Evolutionary conservation across 192 early-diverging fungal species (phyloP), one percentile per base, ranked within the genome.

Genomic region (Entomortierella parvispora): DNA sequence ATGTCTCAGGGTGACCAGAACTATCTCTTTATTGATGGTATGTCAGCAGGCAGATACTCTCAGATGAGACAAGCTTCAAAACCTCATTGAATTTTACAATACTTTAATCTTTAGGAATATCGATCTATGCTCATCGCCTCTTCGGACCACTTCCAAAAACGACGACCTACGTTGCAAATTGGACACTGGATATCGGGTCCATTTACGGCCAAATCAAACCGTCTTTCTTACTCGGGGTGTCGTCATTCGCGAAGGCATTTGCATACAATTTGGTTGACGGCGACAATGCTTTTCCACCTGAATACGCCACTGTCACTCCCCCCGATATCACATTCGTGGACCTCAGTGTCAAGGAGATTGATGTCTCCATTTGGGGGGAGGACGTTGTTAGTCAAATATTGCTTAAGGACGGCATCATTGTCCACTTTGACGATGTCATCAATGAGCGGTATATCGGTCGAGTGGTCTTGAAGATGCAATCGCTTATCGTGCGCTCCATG

Each of bases 141-240:
- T 93, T 88, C 63, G 93, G 92, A 5, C 91, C 89, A 2, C 65
- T 82, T 5, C 93, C 93, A 17, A 85, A 86, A 40, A 87, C 70
- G 18, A 61, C 81, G 2, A 87, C 87, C 5, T 94, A 92, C 71
- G 87, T 90, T 8, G 84, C 85, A 31, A 89, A 92, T 71, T 92
- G 90, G 88, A 83, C 86, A 12, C 69, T 93, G 32, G 82, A 85
- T 52, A 65, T 88, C 34, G 89, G 89, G 18, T 68, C 77, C 29
- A 87, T 94, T 18, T 77, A 71, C 32, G 93, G 92, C 29, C 85
- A 92, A 44, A 77, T 94, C 25, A 87, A 84, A 49, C 89, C 90
- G 0, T 76, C 84, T 2, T 90, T 91, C 62, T 55, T 91, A 12
- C 58, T 85, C 2, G 88, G 86, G 22, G 62, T 86, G 2, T 48